Base-by-base conservation (phyloP, 2,329 filamentous ascomycete genomes). In the Alternaria brassicae region DNA sequence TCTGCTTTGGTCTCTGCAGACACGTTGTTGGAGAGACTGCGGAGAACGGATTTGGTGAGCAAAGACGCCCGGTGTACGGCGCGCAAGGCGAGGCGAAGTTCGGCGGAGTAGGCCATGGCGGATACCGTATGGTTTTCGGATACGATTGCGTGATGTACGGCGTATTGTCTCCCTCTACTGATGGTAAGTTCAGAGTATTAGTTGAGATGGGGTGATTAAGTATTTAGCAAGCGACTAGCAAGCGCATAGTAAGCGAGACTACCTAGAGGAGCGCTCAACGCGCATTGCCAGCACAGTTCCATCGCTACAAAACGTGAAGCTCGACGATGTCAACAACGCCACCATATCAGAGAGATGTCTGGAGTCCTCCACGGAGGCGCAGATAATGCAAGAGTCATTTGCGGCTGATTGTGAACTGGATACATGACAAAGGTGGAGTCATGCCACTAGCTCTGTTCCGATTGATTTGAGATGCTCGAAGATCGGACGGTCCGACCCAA, bases 1-100 rank as follows among this genome's bases (percentile, higher is more conserved):
- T 89, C 87, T 56, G 79, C 79, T 71, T 89, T 89, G 68, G 83
- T 81, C 52, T 87, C 78, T 21, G 80, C 81, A 56, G 79, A 79
- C 48, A 75, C 72, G 53, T 66, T 65, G 65, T 84, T 84, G 62
- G 81, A 79, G n/a, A 83, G 78, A 19, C 78, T 74, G 40, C 79
- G 79, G 21, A 84, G 78, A 66, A 87, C 74, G 58, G 78, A 71
- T 69, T 88, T 87, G 17, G 87, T 89, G 36, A 89, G 79, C 15
- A 85, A 75, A 3, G 85, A 82, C 51, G 86, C 86, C 61, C 82
- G 79, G 65, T 86, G 83, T 17, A 88, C 84, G 19, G 84, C 81
- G 30, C 61, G 66, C 40, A 75, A 63, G 34, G 77, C 77, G 53
- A 72, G 62, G 47, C 51, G 21, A 39, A 78, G 71, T 62, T 79